Base-by-base conservation (phyloP, 2,329 filamentous ascomycete species). In the Botrytis fragariae region DNA sequence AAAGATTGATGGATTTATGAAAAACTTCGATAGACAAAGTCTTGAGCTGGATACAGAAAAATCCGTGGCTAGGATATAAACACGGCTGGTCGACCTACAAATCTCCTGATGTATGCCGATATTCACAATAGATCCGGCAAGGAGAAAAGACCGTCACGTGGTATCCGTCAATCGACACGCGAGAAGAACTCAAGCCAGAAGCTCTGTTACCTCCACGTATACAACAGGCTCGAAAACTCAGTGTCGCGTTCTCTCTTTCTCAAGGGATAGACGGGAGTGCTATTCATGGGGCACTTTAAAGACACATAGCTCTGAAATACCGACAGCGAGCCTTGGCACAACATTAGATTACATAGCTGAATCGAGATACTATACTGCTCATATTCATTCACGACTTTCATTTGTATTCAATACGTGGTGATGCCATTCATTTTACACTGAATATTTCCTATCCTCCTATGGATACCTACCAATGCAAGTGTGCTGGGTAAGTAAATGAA, bases 171-270 rank as follows among this genome's bases (percentile, higher is more conserved):
- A 4, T 32, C 5, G 48, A 32, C 2, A 20, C 48, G 54, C n/a
- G n/a, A 42, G 29, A 12, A 7, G n/a, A 6, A 22, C 18, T 32
- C 39, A n/a, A 0, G 6, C 12, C 12, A 1, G 48, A 51, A n/a
- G 25, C 48, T 51, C 4, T 0, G 4, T n/a, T n/a, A 14, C 48
- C 42, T 29, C n/a, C 3, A 32, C 3, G 1, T 18, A 42, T 16
- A 42, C n/a, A 25, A 42, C 1, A 10, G 5, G 3, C 5, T 25
- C 1, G 7, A n/a, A 37, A n/a, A 25, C 0, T n/a, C 1, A 3
- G 6, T 8, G 20, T 29, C 14, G 1, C 18, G 20, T 8, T 22
- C 2, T 12, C 18, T 5, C 2, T 32, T 57, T 5, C 1, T 5
- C 10, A 9, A 29, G 25, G 3, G 9, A 22, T 0, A 18, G 7